Conservation (phyloP, 805 yeast genomes). For the Metschnikowia chrysomelidarum region DNA sequence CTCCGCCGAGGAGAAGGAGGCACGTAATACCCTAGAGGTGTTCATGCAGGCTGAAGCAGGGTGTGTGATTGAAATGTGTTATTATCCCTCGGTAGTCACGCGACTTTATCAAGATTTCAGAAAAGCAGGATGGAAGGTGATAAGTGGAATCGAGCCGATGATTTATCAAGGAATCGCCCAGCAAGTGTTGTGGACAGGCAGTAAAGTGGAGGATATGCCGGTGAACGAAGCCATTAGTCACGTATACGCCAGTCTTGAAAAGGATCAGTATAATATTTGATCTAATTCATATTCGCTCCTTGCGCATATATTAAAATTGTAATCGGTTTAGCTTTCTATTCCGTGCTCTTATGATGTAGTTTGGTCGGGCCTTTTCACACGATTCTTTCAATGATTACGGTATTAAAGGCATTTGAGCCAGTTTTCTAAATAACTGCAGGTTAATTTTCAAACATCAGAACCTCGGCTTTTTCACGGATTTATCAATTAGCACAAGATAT, state of each 20-base stretch:
- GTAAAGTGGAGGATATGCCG: constrained; percentile 24
- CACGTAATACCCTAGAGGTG: constrained; percentile 26
- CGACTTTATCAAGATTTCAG: constrained; percentile 25
- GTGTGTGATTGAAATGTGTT: constrained; percentile 35
- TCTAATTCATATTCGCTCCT: no score
- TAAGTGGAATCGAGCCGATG: constrained; percentile 31
- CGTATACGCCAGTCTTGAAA: constrained; percentile 15
- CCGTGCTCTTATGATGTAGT: no score
- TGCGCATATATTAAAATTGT: no score
- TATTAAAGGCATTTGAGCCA: no score
- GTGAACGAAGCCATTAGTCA: constrained; percentile 21
- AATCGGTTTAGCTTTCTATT: no score
- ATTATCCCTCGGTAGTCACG: constrained; percentile 29
- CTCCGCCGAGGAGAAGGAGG: constrained; percentile 23
- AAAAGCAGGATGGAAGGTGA: constrained; percentile 26
- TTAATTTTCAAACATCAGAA: no score
- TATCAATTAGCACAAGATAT: no score
- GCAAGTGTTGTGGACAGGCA: constrained; percentile 32
- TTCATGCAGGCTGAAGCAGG: constrained; percentile 25
- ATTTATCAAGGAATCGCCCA: constrained; percentile 33
- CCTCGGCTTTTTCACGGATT: no score
- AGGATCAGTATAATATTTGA: neutral
- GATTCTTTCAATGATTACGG: no score
- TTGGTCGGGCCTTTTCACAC: no score
- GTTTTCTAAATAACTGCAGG: no score